Percentiles rank a stretch among this genome's conserved stretches.
These are phyloP conservation scores for Oenanthe javanica DNA, from an alignment of 140 eudicot genomes.

Conservation along the genomic window DNA sequence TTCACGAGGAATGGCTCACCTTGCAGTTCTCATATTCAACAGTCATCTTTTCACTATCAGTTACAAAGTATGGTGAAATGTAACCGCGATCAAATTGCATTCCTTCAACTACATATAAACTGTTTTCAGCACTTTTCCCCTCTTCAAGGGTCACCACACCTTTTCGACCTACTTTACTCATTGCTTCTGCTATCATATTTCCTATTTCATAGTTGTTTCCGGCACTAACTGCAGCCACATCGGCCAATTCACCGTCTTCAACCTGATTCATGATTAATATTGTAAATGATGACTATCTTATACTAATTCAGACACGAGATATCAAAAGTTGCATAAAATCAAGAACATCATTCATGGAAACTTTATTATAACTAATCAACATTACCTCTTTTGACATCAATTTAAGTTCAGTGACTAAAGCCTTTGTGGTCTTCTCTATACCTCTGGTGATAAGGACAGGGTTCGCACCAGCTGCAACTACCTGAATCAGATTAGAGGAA, in stretches of 20 bases:
- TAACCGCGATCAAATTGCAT: slow-evolving; percentile 98
- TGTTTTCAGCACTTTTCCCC: slow-evolving; percentile 79
- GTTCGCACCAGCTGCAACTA: slow-evolving; percentile 93
- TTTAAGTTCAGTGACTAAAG: slow-evolving; percentile 71
- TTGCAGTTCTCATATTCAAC: slow-evolving; percentile 90
- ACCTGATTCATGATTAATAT: slow-evolving; percentile 29
- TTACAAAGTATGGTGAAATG: slow-evolving; percentile 92
- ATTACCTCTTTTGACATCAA: slow-evolving; percentile 75
- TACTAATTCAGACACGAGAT: background rate
- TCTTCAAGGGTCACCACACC: slow-evolving; percentile 98
- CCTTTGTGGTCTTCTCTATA: slow-evolving; percentile 81
- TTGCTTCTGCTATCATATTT: slow-evolving; percentile 91
- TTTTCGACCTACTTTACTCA: slow-evolving; percentile 86
- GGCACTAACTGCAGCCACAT: slow-evolving; percentile 98
- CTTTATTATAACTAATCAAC: background rate
- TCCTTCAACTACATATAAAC: slow-evolving; percentile 86
- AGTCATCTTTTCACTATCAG: slow-evolving; percentile 88
- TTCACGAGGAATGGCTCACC: slow-evolving; percentile 27
- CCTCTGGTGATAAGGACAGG: slow-evolving; percentile 91
- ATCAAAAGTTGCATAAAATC: background rate
- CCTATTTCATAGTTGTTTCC: slow-evolving; percentile 94
- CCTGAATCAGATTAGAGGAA: slow-evolving; percentile 31
- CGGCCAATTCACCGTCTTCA: slow-evolving; percentile 84
- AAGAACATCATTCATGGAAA: background rate
- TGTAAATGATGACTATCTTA: background rate